phyloP scores from a whole-genome alignment of 352 stramenopile genomes.

The Globisporangium viniferum region DNA sequence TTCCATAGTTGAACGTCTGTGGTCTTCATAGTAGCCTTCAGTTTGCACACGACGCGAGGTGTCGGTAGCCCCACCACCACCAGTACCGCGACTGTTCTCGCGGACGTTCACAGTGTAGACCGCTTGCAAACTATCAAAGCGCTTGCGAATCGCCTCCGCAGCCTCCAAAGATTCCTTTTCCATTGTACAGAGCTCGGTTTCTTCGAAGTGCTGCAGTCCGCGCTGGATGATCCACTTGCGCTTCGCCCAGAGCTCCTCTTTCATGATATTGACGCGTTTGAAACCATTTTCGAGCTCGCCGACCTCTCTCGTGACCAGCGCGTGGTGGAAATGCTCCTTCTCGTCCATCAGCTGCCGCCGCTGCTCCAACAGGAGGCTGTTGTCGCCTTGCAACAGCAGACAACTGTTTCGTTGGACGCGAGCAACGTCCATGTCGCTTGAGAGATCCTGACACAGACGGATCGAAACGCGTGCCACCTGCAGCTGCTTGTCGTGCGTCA shows the following conservation, averaged over 20 bases:
- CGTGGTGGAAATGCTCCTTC: conserved; percentile 24
- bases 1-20: neutral
- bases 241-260: conserved; percentile 36
- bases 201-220: conserved; percentile 25
- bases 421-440: conserved; percentile 30
- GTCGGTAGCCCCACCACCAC: neutral
- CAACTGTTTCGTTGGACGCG: conserved; percentile 19
- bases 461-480: conserved; percentile 15
- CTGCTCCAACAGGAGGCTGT: conserved; percentile 27
- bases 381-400: conserved; percentile 17
- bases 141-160: conserved; percentile 5
- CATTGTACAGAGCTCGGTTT: conserved; percentile 22
- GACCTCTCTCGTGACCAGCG: conserved; percentile 22
- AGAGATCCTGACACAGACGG: conserved; percentile 20
- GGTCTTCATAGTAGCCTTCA: conserved; percentile 4
- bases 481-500: neutral
- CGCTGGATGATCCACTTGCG: conserved; percentile 33
- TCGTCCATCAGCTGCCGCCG: conserved; percentile 28
- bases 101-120: conserved; percentile 13
- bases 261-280: conserved; percentile 43
- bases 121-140: conserved; percentile 11
- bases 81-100: conserved; percentile 19
- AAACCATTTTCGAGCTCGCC: conserved; percentile 34
- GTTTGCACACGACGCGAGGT: neutral
- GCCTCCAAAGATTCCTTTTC: conserved; percentile 9